Base-by-base conservation (phyloP, 2,329 filamentous ascomycete species). In the Corinectria fuckeliana region DNA sequence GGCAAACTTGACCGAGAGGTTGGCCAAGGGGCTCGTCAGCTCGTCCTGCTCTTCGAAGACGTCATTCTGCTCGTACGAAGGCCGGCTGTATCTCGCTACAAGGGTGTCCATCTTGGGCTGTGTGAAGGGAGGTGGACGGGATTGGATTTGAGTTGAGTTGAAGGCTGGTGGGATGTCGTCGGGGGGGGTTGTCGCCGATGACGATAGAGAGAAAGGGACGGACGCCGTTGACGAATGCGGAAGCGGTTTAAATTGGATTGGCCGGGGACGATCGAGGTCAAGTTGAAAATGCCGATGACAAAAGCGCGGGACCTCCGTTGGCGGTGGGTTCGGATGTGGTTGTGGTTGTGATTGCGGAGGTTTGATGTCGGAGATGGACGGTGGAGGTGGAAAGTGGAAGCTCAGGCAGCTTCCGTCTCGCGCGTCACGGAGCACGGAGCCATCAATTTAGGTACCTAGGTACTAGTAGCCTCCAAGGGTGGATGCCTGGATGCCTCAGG, bases 1-100 rank as follows among this genome's bases (percentile, higher is more conserved):
- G 71, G 92, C 91, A 80, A 99, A 99, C 80, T 93, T 96, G 76
- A 97, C 87, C 53, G 92, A 94, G 70, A 97, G 84, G 70, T 88
- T 88, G 72, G 92, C 90, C 67, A 87, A 82, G 70, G 86, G 83
- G 73, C 92, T 88, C 74, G 91, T 83, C 70, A 90, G 81, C 72
- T 93, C 89, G 76, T 91, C 88, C 74, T 93, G 85, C 71, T 90
- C 85, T 52, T 85, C 82, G 74, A 89, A 87, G 71, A 86, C 85
- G 78, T 96, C 91, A 71, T 90, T 85, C 70, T 86, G 81, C 75
- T 89, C 83, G 77, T 88, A 88, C 61, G 89, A 83, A 72, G 93
- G 88, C 71, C 89, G 88, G 80, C 90, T 92, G 86, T 98, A 98
- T 78, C 90, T 91, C 69, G 93, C 89, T 71, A 99, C 92, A 76